A percentile compares a stretch with the other conserved stretches of the same genome.
These are phyloP conservation scores for Lactarius vividus DNA, from an alignment of 768 basidiomycete species.

Conservation along the genomic window DNA sequence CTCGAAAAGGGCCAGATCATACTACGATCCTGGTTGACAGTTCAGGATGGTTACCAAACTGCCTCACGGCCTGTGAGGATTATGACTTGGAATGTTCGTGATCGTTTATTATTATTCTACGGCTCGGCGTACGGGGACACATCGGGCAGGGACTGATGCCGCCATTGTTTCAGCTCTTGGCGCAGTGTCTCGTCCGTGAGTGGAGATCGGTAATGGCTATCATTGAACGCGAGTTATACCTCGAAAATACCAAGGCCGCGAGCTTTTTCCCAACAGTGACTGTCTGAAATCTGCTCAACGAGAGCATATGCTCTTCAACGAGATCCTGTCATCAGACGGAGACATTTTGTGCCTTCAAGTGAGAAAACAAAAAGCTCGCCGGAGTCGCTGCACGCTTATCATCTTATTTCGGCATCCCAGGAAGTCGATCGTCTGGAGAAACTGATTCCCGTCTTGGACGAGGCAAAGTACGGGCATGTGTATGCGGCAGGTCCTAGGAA, in stretches of 20 bases:
- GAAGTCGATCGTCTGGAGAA: constrained; percentile 85
- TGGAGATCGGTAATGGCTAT: constrained; percentile 26
- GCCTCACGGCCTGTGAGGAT: constrained; percentile 43
- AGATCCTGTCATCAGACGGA: constrained; percentile 68
- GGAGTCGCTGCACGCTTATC: neutral
- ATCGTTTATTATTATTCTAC: constrained; percentile 18
- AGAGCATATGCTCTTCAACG: constrained; percentile 70
- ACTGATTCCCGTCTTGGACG: constrained; percentile 62
- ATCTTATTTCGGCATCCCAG: constrained; percentile 40
- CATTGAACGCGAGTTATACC: neutral
- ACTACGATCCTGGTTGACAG: constrained; percentile 39
- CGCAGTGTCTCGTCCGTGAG: constrained; percentile 78
- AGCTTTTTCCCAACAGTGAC: constrained; percentile 81
- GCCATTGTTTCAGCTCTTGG: constrained; percentile 53
- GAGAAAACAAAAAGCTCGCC: constrained; percentile 23
- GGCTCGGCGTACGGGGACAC: constrained; percentile 13
- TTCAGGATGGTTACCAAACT: constrained; percentile 20
- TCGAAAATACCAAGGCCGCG: constrained; percentile 51
- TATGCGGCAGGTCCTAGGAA: constrained; percentile 73
- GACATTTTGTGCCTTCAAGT: constrained; percentile 90
- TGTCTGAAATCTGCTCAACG: constrained; percentile 76
- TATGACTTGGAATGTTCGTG: constrained; percentile 82
- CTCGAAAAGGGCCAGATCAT: constrained; percentile 32
- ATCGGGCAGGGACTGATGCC: constrained; percentile 9
- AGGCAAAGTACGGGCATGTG: constrained; percentile 60